Conservation (phyloP, 31 red algal genomes). For the Pterothamnion heteromorphum region DNA sequence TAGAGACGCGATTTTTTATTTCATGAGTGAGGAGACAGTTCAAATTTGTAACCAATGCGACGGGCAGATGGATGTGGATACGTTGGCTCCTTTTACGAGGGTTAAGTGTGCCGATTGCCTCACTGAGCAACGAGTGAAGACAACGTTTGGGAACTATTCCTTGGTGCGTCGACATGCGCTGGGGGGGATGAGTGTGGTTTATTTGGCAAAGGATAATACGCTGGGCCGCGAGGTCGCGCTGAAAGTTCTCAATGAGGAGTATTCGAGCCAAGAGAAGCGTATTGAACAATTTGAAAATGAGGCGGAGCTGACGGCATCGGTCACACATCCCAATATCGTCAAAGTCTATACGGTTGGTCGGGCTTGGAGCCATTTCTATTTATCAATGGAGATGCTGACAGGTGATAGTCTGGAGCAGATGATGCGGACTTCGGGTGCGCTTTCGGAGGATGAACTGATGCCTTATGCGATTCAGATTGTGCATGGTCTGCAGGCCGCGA, state of each 20-base stretch:
- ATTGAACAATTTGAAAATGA: neutral
- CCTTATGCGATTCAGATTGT: conserved; percentile 46
- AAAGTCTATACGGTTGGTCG: neutral
- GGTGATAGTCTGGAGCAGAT: conserved; percentile 56
- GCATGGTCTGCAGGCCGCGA: conserved; percentile 48
- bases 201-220: neutral
- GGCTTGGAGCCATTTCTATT: neutral
- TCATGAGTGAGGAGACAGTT: neutral
- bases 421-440: neutral
- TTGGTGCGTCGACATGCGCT: neutral
- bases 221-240: conserved; percentile 22
- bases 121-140: neutral
- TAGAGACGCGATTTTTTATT: no score
- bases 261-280: neutral
- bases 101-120: neutral
- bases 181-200: conserved; percentile 12
- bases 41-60: neutral
- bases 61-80: neutral
- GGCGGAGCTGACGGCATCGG: neutral
- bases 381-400: conserved; percentile 63
- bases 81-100: neutral
- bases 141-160: neutral
- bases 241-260: neutral
- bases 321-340: conserved; percentile 17
- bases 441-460: conserved; percentile 48